Percentiles rank a stretch among this genome's conserved stretches.
phyloP scores from a whole-genome alignment of 129 eudicot species.

The Pulicaria dysenterica region DNA sequence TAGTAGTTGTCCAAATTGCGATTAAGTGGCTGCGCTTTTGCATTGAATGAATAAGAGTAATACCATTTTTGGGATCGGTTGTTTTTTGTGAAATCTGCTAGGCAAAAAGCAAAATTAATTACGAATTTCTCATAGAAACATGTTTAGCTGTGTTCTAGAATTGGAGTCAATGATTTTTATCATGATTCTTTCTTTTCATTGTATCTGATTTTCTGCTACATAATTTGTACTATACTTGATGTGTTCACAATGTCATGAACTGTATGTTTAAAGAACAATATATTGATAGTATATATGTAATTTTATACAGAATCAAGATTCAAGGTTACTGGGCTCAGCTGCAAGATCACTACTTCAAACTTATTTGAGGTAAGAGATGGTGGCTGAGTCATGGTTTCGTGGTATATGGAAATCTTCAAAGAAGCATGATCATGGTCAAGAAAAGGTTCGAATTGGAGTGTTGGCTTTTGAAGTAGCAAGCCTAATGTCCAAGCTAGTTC shows the following conservation, averaged over 20 bases:
- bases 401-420: slow-evolving; percentile 59
- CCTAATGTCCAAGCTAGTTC: slow-evolving; percentile 65
- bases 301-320: slow-evolving; percentile 29
- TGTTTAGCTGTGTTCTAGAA: background rate
- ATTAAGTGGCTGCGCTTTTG: background rate
- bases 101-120: no score
- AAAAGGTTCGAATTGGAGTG: slow-evolving; percentile 52
- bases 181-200: background rate
- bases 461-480: slow-evolving; percentile 85
- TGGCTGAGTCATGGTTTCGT: slow-evolving; percentile 77
- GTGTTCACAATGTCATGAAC: background rate
- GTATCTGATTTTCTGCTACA: slow-evolving; percentile 9
- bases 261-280: background rate
- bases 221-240: background rate
- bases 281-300: slow-evolving; percentile 1
- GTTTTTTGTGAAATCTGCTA: no score
- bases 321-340: slow-evolving; percentile 13
- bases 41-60: background rate
- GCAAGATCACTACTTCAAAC: slow-evolving; percentile 25
- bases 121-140: no score
- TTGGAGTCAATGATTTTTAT: background rate
- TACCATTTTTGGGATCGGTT: background rate
- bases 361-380: slow-evolving; percentile 46
- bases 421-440: slow-evolving; percentile 48
- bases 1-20: background rate